These are phyloP conservation scores for Paecilomyces dactylethromorphus DNA, from an alignment of 2,329 filamentous ascomycete genomes.

Conservation along the genomic window DNA sequence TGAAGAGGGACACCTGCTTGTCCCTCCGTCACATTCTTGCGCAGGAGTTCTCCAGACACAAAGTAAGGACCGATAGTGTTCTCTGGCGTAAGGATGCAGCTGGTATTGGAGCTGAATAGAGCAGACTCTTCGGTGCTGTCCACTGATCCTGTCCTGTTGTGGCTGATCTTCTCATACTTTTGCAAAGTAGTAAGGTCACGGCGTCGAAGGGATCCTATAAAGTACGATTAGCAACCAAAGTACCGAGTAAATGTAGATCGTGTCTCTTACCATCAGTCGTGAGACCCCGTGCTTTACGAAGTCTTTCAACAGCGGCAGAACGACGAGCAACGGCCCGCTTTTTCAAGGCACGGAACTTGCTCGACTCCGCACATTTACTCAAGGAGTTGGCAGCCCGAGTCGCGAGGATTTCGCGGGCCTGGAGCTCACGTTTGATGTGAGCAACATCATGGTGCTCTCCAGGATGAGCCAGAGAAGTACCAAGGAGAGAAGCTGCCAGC, in stretches of 20 bases:
- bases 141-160: slow-evolving; percentile 30
- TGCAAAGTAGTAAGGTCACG: slow-evolving; percentile 30
- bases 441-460: neutral
- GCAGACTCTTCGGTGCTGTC: slow-evolving; percentile 21
- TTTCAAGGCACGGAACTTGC: neutral
- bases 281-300: neutral
- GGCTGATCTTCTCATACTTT: slow-evolving; percentile 31
- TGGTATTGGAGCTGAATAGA: slow-evolving; percentile 38
- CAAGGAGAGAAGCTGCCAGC: neutral
- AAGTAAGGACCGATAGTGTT: slow-evolving; percentile 42
- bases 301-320: neutral
- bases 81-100: slow-evolving; percentile 38
- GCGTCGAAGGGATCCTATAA: slow-evolving; percentile 11
- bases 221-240: neutral
- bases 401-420: neutral
- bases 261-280: neutral
- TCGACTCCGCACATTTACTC: neutral
- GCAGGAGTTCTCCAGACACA: slow-evolving; percentile 38
- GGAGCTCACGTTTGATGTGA: neutral
- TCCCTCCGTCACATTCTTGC: slow-evolving; percentile 35
- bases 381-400: neutral
- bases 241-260: neutral
- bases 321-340: neutral
- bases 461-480: neutral
- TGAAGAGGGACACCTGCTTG: slow-evolving; percentile 35